phyloP scores from a whole-genome alignment of 1,139 yeast species.

The Hemisphaericaspora subhashii region DNA sequence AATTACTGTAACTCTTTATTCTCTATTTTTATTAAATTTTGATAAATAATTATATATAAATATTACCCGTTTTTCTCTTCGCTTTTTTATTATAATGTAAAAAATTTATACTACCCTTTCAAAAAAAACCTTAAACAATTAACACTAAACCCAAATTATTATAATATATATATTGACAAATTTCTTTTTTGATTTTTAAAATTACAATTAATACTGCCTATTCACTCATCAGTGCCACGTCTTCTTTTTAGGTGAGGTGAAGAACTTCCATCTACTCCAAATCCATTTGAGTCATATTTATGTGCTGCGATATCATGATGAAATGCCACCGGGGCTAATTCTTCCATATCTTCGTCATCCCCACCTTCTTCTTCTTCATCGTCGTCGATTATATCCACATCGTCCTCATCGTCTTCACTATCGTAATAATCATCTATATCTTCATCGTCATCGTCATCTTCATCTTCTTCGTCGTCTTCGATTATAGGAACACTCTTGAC shows the following conservation, averaged over 20 bases:
- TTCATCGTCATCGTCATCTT: constrained; percentile 7
- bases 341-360: constrained; percentile 12
- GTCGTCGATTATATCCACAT: constrained; percentile 15
- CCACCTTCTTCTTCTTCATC: constrained; percentile 14
- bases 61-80: no score
- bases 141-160: no score
- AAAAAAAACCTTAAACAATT: no score
- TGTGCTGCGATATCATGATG: constrained; percentile 5
- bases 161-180: no score
- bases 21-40: no score
- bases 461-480: constrained; percentile 9
- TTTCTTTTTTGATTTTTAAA: no score
- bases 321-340: constrained; percentile 6
- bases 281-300: constrained; percentile 26
- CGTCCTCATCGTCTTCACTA: constrained; percentile 15
- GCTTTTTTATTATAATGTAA: no score
- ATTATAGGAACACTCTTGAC: constrained; percentile 11
- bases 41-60: no score
- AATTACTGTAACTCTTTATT: no score
- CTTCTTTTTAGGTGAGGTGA: constrained; percentile 40
- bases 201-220: no score
- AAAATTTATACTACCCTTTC: no score
- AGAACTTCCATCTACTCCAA: constrained; percentile 31
- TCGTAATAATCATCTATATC: constrained; percentile 15
- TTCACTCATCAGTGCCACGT: constrained; percentile 13